A percentile compares a stretch with the other conserved stretches of the same genome.
These are phyloP conservation scores for Tolypocladium tundrense DNA, from an alignment of 2,329 filamentous ascomycete genomes.

Conservation along the genomic window DNA sequence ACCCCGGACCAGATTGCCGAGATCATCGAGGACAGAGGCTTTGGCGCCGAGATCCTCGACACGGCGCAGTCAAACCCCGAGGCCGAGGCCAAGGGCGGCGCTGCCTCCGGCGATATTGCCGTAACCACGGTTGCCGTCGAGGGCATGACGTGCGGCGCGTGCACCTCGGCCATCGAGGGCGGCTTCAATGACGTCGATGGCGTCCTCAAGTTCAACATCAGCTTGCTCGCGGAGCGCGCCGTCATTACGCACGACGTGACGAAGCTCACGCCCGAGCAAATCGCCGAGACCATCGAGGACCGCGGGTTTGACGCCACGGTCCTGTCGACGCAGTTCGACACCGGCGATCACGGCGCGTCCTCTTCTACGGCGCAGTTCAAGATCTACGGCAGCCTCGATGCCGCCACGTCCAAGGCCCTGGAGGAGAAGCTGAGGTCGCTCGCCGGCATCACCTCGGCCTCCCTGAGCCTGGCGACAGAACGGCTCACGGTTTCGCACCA, in stretches of 20 bases:
- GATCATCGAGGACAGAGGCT: conserved; percentile 62
- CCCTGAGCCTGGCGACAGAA: conserved; percentile 62
- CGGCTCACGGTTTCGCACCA: conserved; percentile 66
- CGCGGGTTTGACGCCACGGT: conserved; percentile 78
- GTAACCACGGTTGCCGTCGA: conserved; percentile 83
- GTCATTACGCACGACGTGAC: conserved; percentile 74
- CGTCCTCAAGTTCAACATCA: conserved; percentile 85
- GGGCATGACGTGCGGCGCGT: conserved; percentile 96
- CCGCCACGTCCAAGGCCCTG: conserved; percentile 59
- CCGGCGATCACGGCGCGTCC: conserved; percentile 40
- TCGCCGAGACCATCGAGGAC: conserved; percentile 78
- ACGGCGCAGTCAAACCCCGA: conserved; percentile 39
- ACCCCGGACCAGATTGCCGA: conserved; percentile 44
- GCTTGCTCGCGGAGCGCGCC: conserved; percentile 82
- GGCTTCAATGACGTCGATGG: conserved; percentile 72
- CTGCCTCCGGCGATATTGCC: conserved; percentile 30
- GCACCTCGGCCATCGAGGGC: conserved; percentile 81
- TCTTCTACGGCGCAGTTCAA: conserved; percentile 65
- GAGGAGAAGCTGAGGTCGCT: conserved; percentile 56
- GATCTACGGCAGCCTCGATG: conserved; percentile 68
- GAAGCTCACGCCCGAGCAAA: conserved; percentile 61
- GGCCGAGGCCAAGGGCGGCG: conserved; percentile 17
- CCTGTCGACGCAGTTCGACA: conserved; percentile 62
- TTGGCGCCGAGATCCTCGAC: conserved; percentile 70
- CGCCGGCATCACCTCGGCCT: conserved; percentile 64